Evolutionary conservation across 176 grass and related monocot genomes (phyloP), one percentile per base, ranked within the genome.

Genomic region (Carex cristatella): DNA sequence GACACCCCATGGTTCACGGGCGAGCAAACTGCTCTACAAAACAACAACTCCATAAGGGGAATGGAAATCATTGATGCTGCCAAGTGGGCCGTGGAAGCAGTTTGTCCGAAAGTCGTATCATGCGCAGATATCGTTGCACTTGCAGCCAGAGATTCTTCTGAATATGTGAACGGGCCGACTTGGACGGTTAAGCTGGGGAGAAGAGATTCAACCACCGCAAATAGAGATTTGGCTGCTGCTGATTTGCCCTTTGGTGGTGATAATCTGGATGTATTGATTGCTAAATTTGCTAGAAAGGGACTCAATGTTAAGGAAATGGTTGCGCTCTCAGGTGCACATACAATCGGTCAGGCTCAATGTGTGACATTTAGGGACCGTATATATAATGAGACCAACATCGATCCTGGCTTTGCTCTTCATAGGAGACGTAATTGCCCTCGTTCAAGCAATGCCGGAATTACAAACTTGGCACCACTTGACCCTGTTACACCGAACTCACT

Each of bases 251-350:
- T 82, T 0, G 82, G 82, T 0, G 38, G 15, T 11, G 81, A 88
- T 27, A 85, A 84, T 86, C 72, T 92, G 1, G 7, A 87, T 15
- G 31, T 61, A 3, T 72, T 92, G 61, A 32, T 90, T 31, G 19
- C 73, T 67, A 12, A 81, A 81, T 92, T 94, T 84, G n/a, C 60
- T 0, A 83, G 44, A 56, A 87, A 92, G 85, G 86, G 85, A 2
- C 87, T 94, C 9, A 68, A 73, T 48, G 71, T 81, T n/a, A 87
- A 83, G 5, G 93, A 92, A 73, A 84, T 94, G 90, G 87, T 86
- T 53, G 86, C 78, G 51, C 90, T 94, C 31, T 84, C 93, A 0
- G 92, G 92, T 7, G 89, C 89, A 53, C 92, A 94, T 88, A 90
- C 89, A 2, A 63, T 94, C 2, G 92, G 92, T 11, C 82, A 79